Conservation (phyloP, 345 rosid species). For the Acer negundo region DNA sequence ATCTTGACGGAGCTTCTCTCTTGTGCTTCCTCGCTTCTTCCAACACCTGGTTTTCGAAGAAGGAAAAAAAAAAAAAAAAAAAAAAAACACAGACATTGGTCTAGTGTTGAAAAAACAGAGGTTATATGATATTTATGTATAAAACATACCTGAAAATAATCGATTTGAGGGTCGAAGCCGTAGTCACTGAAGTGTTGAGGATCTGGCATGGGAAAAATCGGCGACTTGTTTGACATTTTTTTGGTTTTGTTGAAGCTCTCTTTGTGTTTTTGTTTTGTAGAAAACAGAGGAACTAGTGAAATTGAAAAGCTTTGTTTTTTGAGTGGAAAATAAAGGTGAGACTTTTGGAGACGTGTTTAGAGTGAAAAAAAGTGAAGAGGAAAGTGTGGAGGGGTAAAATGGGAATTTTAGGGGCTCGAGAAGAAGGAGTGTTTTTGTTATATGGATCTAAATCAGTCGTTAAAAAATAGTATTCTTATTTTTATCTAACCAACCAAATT, state of each 20-base stretch:
- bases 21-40: slow-evolving; percentile 81
- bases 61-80: not conserved
- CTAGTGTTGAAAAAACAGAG: not conserved
- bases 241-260: slow-evolving; percentile 16
- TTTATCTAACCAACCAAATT: too few relatives aligned
- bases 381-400: not conserved
- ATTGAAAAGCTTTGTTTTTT: not conserved
- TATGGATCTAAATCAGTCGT: too few relatives aligned
- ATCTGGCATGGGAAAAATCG: slow-evolving; percentile 62
- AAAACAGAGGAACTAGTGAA: not conserved
- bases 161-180: slow-evolving; percentile 82
- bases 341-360: too few relatives aligned
- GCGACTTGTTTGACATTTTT: slow-evolving; percentile 62
- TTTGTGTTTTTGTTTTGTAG: not conserved
- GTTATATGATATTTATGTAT: not conserved
- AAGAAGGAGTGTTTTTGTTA: slow-evolving; percentile 18
- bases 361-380: not conserved
- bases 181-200: slow-evolving; percentile 85
- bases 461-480: too few relatives aligned
- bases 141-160: slow-evolving; percentile 75
- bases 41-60: slow-evolving; percentile 42
- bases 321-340: not conserved
- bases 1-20: slow-evolving; percentile 44
- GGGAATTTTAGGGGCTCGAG: slow-evolving; percentile 36
- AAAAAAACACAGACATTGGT: not conserved